These are phyloP conservation scores for Aspergillus incahuasiensis DNA, from an alignment of 495 filamentous ascomycete genomes.

Conservation along the genomic window DNA sequence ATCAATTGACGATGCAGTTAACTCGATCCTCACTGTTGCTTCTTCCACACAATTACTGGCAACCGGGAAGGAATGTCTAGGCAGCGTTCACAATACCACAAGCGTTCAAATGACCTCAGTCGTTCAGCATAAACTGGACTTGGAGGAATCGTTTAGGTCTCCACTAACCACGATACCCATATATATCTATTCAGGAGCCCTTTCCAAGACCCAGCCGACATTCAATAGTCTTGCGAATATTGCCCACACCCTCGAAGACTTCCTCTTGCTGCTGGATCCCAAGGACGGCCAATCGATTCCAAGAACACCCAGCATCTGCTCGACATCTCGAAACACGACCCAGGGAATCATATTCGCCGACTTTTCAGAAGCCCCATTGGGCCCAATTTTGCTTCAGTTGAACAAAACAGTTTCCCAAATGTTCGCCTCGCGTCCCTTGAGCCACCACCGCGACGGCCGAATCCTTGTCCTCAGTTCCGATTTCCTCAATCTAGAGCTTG, in stretches of 20 bases:
- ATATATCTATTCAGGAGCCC: neutral
- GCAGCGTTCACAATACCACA: neutral
- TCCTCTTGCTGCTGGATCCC: neutral
- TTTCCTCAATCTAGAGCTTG: constrained; percentile 18
- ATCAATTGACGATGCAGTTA: neutral
- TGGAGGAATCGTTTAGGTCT: neutral
- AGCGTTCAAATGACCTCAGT: neutral
- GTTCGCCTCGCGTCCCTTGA: neutral
- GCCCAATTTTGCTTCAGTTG: constrained; percentile 22
- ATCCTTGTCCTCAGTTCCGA: constrained; percentile 34
- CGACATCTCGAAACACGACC: neutral
- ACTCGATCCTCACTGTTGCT: neutral
- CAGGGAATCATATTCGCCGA: constrained; percentile 10
- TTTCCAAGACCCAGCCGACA: neutral
- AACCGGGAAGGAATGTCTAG: neutral
- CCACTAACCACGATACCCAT: constrained; percentile 2
- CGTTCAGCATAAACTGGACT: neutral
- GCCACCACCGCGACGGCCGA: constrained; percentile 16
- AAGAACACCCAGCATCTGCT: neutral
- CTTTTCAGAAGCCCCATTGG: constrained; percentile 12
- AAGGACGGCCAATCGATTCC: neutral
- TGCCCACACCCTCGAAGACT: neutral
- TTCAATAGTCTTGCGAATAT: neutral
- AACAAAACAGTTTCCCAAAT: constrained; percentile 14
- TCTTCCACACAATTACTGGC: neutral